A percentile compares a stretch with the other conserved stretches of the same genome.
phyloP scores from a whole-genome alignment of 208 protist genomes.

The Naegleria lovaniensis region DNA sequence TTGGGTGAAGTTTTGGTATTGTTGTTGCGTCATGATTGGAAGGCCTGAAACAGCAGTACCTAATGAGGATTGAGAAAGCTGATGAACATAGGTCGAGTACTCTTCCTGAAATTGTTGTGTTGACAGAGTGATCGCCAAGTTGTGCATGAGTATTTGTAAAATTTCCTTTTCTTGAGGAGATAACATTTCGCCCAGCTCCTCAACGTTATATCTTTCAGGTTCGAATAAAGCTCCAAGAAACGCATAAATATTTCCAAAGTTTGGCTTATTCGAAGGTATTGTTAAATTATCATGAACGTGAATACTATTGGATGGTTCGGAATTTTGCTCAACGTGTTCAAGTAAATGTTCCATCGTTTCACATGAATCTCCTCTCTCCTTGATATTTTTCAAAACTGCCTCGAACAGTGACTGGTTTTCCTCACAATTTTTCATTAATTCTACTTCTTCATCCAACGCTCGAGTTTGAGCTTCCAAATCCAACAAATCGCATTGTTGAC shows the following conservation, averaged over 20 bases:
- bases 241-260: background rate
- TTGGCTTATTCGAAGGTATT: background rate
- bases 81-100: background rate
- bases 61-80: background rate
- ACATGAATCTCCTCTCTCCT: background rate
- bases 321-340: background rate
- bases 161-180: background rate
- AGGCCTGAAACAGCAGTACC: no score
- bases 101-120: slow-evolving; percentile 23
- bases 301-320: background rate
- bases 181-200: background rate
- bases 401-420: no score
- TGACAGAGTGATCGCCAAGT: background rate
- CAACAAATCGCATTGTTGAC: background rate
- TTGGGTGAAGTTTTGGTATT: no score
- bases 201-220: background rate
- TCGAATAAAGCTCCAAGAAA: slow-evolving; percentile 17
- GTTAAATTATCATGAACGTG: background rate
- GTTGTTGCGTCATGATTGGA: no score
- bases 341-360: background rate
- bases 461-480: background rate
- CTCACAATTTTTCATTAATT: background rate
- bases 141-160: slow-evolving; percentile 1
- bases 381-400: background rate
- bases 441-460: background rate